Conservation (phyloP, 1,284 basidiomycete genomes). For the Fereydounia khargensis region DNA sequence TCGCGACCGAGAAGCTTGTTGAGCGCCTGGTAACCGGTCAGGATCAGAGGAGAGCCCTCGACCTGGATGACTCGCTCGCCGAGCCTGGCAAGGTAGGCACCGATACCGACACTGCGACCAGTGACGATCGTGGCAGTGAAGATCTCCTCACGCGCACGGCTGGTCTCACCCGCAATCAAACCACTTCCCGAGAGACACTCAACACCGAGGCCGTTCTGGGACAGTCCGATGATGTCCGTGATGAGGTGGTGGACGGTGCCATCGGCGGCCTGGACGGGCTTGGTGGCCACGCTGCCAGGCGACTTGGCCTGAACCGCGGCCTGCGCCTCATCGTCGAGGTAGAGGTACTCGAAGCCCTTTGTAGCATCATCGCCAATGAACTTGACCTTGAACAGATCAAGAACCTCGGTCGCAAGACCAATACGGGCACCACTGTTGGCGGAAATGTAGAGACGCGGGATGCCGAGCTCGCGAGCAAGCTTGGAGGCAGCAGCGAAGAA, state of each 20-base stretch:
- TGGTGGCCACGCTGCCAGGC: slow-evolving; percentile 71
- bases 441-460: slow-evolving; percentile 94
- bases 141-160: slow-evolving; percentile 95
- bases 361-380: slow-evolving; percentile 83
- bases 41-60: slow-evolving; percentile 97
- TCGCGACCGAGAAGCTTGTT: slow-evolving; percentile 99
- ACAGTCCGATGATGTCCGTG: slow-evolving; percentile 88
- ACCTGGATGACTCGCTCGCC: slow-evolving; percentile 98
- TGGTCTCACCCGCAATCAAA: slow-evolving; percentile 97
- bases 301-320: slow-evolving; percentile 64
- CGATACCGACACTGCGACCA: slow-evolving; percentile 97
- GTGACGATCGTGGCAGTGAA: slow-evolving; percentile 99
- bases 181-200: slow-evolving; percentile 94
- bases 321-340: slow-evolving; percentile 64
- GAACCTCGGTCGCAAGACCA: slow-evolving; percentile 88
- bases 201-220: slow-evolving; percentile 93
- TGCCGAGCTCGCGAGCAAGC: slow-evolving; percentile 80
- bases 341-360: slow-evolving; percentile 95
- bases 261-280: slow-evolving; percentile 73
- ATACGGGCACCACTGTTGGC: slow-evolving; percentile 98
- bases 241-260: slow-evolving; percentile 89
- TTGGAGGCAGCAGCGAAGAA: slow-evolving; percentile 95
- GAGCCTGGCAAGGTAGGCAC: slow-evolving; percentile 95
- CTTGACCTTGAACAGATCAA: slow-evolving; percentile 84
- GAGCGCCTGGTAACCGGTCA: slow-evolving; percentile 92